Conservation (phyloP, 208 protist genomes). For the Crithidia acanthocephali region DNA sequence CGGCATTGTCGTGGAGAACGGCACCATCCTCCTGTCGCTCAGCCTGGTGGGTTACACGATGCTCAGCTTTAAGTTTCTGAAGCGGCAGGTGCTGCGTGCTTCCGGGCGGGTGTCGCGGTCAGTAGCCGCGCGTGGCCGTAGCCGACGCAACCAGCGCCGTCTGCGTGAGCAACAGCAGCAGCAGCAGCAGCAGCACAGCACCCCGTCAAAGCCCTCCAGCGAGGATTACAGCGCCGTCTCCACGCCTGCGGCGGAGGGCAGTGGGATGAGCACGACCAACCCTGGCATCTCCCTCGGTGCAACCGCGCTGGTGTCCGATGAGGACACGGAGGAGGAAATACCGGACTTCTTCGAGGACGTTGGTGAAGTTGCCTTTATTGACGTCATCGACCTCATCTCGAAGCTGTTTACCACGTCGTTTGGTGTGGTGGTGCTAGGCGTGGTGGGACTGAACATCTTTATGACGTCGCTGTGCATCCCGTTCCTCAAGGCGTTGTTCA, state of each 20-base stretch:
- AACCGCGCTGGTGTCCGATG: conserved; percentile 5
- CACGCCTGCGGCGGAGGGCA: not conserved
- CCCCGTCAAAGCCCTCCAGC: not conserved
- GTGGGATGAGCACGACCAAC: not conserved
- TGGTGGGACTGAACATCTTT: conserved; percentile 77
- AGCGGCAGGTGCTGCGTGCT: conserved; percentile 51
- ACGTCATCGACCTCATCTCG: conserved; percentile 77
- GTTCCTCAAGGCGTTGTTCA: conserved; percentile 81
- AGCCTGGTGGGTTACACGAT: conserved; percentile 83
- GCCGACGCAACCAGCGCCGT: conserved; percentile 14
- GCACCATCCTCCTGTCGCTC: conserved; percentile 74
- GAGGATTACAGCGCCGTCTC: not conserved
- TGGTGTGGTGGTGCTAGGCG: conserved; percentile 65
- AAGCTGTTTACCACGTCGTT: conserved; percentile 84
- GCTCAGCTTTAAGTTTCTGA: conserved; percentile 75
- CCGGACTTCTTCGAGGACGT: conserved; percentile 26
- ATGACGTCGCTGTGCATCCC: conserved; percentile 77
- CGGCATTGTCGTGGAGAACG: conserved; percentile 79
- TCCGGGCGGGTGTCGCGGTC: conserved; percentile 30
- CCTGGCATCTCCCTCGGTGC: not conserved
- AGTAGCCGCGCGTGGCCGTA: conserved; percentile 23
- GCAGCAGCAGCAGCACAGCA: conserved; percentile 9
- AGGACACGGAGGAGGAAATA: conserved; percentile 11
- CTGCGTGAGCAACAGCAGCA: conserved; percentile 15
- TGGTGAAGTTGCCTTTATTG: conserved; percentile 44